These are phyloP conservation scores for Neophaeococcomyces aloes DNA, from an alignment of 2,329 filamentous ascomycete species.

Conservation along the genomic window DNA sequence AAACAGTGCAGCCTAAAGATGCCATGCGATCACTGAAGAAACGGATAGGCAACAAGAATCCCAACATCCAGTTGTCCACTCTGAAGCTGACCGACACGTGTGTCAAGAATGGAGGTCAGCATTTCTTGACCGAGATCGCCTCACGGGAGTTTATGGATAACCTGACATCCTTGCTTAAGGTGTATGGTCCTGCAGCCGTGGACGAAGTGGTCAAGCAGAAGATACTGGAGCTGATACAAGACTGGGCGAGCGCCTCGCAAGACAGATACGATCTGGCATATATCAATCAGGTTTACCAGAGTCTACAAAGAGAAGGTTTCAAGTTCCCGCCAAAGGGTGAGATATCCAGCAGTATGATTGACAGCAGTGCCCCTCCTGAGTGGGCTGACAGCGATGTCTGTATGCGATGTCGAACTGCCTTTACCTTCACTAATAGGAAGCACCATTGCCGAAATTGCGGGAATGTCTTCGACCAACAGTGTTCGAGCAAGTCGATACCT, in stretches of 20 bases:
- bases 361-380: constrained; percentile 91
- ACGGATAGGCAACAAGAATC: constrained; percentile 93
- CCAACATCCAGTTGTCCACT: constrained; percentile 91
- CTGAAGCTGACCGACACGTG: constrained; percentile 95
- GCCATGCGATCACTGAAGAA: constrained; percentile 94
- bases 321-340: constrained; percentile 77
- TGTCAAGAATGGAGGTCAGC: constrained; percentile 92
- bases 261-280: constrained; percentile 73
- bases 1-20: constrained; percentile 93
- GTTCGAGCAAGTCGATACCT: constrained; percentile 77
- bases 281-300: constrained; percentile 76
- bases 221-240: constrained; percentile 87
- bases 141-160: constrained; percentile 99
- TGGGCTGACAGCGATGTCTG: constrained; percentile 98
- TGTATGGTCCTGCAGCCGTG: constrained; percentile 59
- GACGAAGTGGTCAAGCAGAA: constrained; percentile 80
- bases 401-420: constrained; percentile 90
- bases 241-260: constrained; percentile 83
- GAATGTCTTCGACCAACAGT: constrained; percentile 92
- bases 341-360: constrained; percentile 93
- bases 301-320: constrained; percentile 73
- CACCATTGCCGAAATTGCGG: constrained; percentile 98
- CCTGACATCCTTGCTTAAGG: constrained; percentile 76
- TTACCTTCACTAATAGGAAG: constrained; percentile 96
- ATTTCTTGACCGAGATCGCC: constrained; percentile 91